Evolutionary conservation across 2,329 filamentous ascomycete species (phyloP), one percentile per base, ranked within the genome.

Genomic region (Monascus ruber): DNA sequence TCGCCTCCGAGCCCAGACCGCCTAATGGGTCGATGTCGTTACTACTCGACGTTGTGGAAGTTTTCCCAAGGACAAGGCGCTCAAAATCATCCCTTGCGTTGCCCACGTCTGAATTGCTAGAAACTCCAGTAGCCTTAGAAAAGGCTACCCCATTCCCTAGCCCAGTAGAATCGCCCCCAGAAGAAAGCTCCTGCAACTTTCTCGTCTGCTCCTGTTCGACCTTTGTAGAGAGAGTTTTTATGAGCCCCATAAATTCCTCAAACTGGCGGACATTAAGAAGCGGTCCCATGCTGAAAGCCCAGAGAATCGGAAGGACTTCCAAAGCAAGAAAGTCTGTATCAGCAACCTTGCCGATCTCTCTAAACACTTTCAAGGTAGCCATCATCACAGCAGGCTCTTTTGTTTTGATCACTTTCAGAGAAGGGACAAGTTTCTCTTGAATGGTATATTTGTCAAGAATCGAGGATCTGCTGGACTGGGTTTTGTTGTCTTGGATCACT

Each of bases 351-450:
- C 87, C 87, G 26, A 98, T 81, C 36, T 94, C 83, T 36, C 76
- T 77, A 47, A 96, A 79, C 1, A 95, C 86, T 40, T 81, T 81
- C 28, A 96, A 70, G 0, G 87, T 83, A 5, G 89, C 88, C 71
- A 96, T 83, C 85, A 96, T 96, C 6, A 98, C 91, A 5, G 87
- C 88, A 0, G 91, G 91, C 59, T 98, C 91, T 58, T 94, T 96
- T 0, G 91, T 98, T 64, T 94, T 96, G 66, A 98, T 96, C 2
- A 73, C 87, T 54, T 85, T 87, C 44, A 98, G 72, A 4, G 96
- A 67, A 0, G 91, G 91, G 0, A 96, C 76, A 28, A 98, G 84
- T 67, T 95, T 96, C 58, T 98, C 91, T 59, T 98, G 91, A 66
- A 98, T 89, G 0, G 91, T 96, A 56, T 91, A 96, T 60, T 96